phyloP scores from a whole-genome alignment of 1,284 basidiomycete species.

The Paramarasmius palmivorus region DNA sequence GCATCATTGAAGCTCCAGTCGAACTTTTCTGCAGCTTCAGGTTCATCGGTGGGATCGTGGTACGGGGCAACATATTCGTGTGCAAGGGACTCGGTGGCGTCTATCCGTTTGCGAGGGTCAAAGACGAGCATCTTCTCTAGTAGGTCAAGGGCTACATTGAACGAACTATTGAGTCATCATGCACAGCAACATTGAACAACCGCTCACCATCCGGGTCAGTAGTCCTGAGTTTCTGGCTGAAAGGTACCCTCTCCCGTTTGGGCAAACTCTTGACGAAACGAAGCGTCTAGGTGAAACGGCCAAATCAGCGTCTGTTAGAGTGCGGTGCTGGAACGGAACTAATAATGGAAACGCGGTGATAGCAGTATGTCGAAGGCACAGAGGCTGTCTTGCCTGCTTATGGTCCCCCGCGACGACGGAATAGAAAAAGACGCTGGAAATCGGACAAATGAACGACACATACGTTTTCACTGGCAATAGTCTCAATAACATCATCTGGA shows the following conservation, averaged over 20 bases:
- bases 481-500: conserved; percentile 99
- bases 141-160: conserved; percentile 81
- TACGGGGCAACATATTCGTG: conserved; percentile 98
- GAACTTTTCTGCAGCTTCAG: conserved; percentile 91
- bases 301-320: not conserved
- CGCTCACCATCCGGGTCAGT: conserved; percentile 81
- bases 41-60: conserved; percentile 98
- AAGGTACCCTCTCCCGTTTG: conserved; percentile 94
- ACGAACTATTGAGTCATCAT: not conserved
- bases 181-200: not conserved
- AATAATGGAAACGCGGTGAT: no score
- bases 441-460: conserved; percentile 25
- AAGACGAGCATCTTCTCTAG: conserved; percentile 99
- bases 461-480: conserved; percentile 97
- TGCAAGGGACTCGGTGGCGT: conserved; percentile 85
- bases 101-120: conserved; percentile 96
- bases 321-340: no score
- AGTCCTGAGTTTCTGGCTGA: conserved; percentile 91
- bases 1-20: conserved; percentile 99
- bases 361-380: no score
- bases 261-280: conserved; percentile 97
- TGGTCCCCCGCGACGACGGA: no score
- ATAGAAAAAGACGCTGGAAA: conserved; percentile 6
- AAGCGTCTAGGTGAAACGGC: conserved; percentile 69
- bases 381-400: no score